Evolutionary conservation across 2,329 filamentous ascomycete genomes (phyloP), one percentile per base, ranked within the genome.

Genomic region (Ophiostoma sp.): DNA sequence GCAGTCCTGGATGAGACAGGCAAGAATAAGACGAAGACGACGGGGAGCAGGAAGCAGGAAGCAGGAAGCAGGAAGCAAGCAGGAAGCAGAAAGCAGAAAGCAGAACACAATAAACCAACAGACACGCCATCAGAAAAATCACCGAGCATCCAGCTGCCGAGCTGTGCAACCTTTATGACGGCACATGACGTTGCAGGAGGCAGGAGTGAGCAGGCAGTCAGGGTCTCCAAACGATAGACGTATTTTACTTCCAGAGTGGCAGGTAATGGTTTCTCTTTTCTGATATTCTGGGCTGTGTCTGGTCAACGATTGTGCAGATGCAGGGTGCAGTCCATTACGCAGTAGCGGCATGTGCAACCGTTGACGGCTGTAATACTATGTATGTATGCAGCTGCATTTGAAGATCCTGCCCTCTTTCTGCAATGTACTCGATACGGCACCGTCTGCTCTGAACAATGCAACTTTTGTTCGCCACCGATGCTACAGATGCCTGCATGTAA

Each of bases 271-370:
- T n/a, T 20, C 17, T 48, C 15, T 31, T 31, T 11, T 48, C 44
- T 48, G 17, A 48, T 48, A 48, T 48, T 15, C 44, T 20, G 44
- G 44, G 44, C 17, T 48, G 44, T 57, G 52, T 7, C 23, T 27
- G 31, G 52, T 57, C 52, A 57, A 57, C 27, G 52, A 57, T 57
- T n/a, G 27, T 57, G 52, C 52, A 57, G 52, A 31, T 57, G 52
- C 52, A 57, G 52, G 52, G 52, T 57, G 52, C 52, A 57, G 44
- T 48, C 52, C 10, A 48, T n/a, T 48, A 48, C 52, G 52, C 52
- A 57, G 52, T 57, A 57, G 52, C 52, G 48, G 17, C 52, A 15
- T 57, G 44, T 48, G 44, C 44, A 11, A 48, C 44, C 52, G 52
- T 23, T 54, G 48, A 31, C 52, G 52, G 52, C 5, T 48, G 17